These are phyloP conservation scores for Iris pallida DNA, from an alignment of 116 monocot genomes.

Conservation along the genomic window DNA sequence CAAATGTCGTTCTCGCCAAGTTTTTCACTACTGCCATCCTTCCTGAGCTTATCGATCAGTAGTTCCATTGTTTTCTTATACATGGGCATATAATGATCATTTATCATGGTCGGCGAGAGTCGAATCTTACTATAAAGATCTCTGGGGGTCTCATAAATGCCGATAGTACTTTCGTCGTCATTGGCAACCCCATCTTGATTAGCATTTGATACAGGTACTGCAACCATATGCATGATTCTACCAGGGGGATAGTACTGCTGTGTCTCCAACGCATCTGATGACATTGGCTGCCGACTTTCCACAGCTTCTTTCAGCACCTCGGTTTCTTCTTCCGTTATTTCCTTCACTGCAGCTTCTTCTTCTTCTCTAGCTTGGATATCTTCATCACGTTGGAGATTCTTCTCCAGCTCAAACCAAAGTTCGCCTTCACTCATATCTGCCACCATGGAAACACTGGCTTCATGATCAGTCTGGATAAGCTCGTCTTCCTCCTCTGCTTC, in stretches of 20 bases:
- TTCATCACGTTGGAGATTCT: constrained; percentile 33
- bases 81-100: constrained; percentile 80
- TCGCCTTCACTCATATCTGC: constrained; percentile 48
- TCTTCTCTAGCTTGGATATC: constrained; percentile 23
- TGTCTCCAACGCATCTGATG: constrained; percentile 26
- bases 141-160: constrained; percentile 59
- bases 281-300: constrained; percentile 20
- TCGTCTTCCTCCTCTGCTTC: constrained; percentile 41
- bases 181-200: constrained; percentile 2
- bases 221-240: constrained; percentile 70
- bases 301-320: constrained; percentile 29
- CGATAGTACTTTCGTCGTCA: constrained; percentile 15
- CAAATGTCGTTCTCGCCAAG: neutral
- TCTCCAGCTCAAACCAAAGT: constrained; percentile 56
- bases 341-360: constrained; percentile 40
- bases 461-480: constrained; percentile 16
- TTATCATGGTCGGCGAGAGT: constrained; percentile 61
- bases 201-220: constrained; percentile 9
- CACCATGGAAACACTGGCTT: constrained; percentile 8
- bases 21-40: constrained; percentile 15
- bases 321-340: constrained; percentile 47
- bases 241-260: constrained; percentile 65
- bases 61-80: constrained; percentile 71
- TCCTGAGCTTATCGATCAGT: constrained; percentile 51
- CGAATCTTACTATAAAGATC: constrained; percentile 65